Conservation (phyloP, 108 stramenopile species). For the Pelagomonas calceolata region DNA sequence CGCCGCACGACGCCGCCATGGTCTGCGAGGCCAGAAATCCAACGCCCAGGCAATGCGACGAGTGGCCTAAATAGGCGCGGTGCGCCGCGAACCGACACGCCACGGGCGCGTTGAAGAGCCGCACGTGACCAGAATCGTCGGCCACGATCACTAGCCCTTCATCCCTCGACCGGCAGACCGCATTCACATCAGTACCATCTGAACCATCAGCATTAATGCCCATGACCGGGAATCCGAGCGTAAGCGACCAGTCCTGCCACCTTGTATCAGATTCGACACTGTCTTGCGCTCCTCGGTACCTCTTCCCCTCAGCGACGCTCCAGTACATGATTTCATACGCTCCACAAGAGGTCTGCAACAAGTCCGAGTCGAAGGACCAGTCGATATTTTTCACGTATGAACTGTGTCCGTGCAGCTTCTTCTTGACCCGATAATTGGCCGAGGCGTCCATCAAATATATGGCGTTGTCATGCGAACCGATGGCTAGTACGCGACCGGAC, state of each 20-base stretch:
- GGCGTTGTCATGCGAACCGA: slow-evolving; percentile 17
- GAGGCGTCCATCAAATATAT: slow-evolving; percentile 12
- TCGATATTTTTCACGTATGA: slow-evolving; percentile 12
- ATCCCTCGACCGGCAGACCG: neutral
- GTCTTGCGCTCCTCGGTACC: neutral
- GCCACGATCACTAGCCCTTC: neutral
- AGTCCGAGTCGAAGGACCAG: slow-evolving; percentile 1
- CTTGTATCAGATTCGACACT: slow-evolving; percentile 13
- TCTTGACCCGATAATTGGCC: neutral
- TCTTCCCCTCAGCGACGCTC: neutral
- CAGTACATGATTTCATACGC: slow-evolving; percentile 22
- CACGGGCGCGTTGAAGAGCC: slow-evolving; percentile 11
- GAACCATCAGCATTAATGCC: slow-evolving; percentile 5
- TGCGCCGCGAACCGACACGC: slow-evolving; percentile 7
- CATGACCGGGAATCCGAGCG: slow-evolving; percentile 27
- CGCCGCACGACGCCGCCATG: slow-evolving; percentile 13
- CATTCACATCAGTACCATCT: slow-evolving; percentile 30
- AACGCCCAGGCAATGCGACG: slow-evolving; percentile 5
- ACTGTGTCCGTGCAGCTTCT: slow-evolving; percentile 13
- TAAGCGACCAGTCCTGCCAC: slow-evolving; percentile 18
- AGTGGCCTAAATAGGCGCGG: slow-evolving; percentile 18
- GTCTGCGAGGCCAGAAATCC: neutral
- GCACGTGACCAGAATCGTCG: slow-evolving; percentile 17
- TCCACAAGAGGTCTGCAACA: slow-evolving; percentile 9
- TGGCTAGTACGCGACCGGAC: slow-evolving; percentile 16